Percentiles rank a stretch among this genome's conserved stretches.
phyloP scores from a whole-genome alignment of 257 asterid genomes.

The Solanum chmielewskii region DNA sequence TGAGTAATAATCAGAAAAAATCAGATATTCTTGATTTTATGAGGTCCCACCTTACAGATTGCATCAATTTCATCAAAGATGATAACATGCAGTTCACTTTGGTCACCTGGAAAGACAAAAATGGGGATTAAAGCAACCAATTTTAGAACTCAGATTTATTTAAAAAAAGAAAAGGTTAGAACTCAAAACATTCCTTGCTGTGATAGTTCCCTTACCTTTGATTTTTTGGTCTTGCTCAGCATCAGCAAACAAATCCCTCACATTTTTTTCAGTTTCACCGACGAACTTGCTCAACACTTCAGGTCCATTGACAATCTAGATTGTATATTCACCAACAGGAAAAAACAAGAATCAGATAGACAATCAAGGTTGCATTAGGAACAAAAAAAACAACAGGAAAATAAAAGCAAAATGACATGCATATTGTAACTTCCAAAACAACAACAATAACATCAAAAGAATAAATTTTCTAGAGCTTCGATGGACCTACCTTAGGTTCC shows the following conservation, averaged over 20 bases:
- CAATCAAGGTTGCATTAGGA: background rate
- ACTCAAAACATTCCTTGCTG: background rate
- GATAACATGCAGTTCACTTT: constrained; percentile 93
- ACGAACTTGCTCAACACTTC: constrained; percentile 95
- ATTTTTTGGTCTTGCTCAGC: constrained; percentile 95
- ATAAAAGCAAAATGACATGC: background rate
- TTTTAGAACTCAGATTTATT: background rate
- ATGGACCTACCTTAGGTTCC: constrained; percentile 80
- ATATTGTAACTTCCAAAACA: background rate
- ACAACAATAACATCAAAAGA: background rate
- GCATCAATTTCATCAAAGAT: constrained; percentile 99
- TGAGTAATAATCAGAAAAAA: background rate
- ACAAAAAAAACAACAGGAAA: background rate
- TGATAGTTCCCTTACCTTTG: constrained; percentile 38
- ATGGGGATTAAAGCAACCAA: background rate
- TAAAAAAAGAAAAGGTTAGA: background rate
- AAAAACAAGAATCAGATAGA: background rate
- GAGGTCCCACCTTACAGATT: constrained; percentile 76
- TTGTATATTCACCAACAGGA: background rate
- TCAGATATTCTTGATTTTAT: background rate
- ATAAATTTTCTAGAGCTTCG: background rate
- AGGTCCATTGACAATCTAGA: constrained; percentile 96
- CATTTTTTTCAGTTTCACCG: constrained; percentile 98
- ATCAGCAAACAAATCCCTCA: constrained; percentile 96
- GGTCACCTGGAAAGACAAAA: constrained; percentile 70